phyloP scores from a whole-genome alignment of 257 asterid species.

The Nicotiana benthamiana region DNA sequence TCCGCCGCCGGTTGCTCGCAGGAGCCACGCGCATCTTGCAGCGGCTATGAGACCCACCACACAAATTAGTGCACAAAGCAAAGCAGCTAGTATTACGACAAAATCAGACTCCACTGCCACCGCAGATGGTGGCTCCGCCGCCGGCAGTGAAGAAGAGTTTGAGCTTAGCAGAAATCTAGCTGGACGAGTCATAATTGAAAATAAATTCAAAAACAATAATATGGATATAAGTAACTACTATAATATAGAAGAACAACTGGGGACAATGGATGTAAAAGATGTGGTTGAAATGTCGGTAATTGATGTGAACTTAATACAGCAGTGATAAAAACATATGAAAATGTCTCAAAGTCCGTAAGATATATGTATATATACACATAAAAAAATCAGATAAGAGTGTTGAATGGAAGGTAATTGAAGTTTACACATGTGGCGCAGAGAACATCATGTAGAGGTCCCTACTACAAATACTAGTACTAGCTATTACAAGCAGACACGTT shows the following conservation, averaged over 20 bases:
- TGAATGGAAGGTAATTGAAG: conserved; percentile 2
- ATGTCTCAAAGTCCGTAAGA: background rate
- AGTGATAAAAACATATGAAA: background rate
- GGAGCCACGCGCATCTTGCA: conserved; percentile 12
- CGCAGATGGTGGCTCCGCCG: conserved; percentile 10
- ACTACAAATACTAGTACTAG: background rate
- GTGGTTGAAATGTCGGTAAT: background rate
- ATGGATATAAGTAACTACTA: background rate
- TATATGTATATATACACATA: background rate
- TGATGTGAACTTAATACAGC: background rate
- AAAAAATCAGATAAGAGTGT: background rate
- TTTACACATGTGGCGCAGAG: background rate
- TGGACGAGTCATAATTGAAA: background rate
- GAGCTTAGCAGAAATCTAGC: background rate
- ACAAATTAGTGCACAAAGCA: conserved; percentile 12
- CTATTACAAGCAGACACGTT: background rate
- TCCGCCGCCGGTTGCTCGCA: conserved; percentile 8
- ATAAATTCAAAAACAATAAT: background rate
- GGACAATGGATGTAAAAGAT: background rate
- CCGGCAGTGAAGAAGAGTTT: background rate
- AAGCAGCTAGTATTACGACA: conserved; percentile 12
- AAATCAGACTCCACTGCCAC: conserved; percentile 9
- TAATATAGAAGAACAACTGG: background rate
- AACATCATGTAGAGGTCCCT: background rate
- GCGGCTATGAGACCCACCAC: conserved; percentile 5